These are phyloP conservation scores for Sextonia rubra DNA, from an alignment of 164 flowering plant genomes.

Conservation along the genomic window DNA sequence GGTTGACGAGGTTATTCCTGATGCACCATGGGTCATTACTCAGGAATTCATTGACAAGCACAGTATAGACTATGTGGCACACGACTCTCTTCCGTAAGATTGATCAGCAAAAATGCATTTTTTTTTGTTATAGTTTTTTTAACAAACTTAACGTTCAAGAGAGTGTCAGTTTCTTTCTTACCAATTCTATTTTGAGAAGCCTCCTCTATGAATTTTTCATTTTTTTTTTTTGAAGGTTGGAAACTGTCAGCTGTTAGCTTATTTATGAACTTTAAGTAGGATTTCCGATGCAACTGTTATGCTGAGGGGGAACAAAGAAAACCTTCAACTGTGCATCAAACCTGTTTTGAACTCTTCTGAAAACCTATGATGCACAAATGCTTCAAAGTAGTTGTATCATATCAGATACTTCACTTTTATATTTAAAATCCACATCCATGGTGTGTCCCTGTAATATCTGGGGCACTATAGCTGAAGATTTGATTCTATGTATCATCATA, in stretches of 20 bases:
- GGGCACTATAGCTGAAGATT: neutral
- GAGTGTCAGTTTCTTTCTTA: too few species aligned
- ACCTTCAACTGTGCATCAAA: too few species aligned
- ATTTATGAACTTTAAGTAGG: neutral
- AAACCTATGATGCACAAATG: too few species aligned
- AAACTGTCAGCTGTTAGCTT: neutral
- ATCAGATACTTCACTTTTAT: too few species aligned
- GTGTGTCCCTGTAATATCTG: too few species aligned
- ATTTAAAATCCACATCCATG: too few species aligned
- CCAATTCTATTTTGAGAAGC: neutral
- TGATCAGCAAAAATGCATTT: slow-evolving; percentile 10
- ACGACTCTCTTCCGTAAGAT: slow-evolving; percentile 96
- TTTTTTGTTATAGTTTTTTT: neutral
- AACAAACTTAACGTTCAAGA: neutral
- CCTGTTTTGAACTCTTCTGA: too few species aligned
- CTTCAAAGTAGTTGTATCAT: too few species aligned
- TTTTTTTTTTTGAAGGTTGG: neutral
- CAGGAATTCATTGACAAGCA: slow-evolving; percentile 89
- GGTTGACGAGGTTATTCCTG: slow-evolving; percentile 99
- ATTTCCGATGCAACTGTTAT: neutral
- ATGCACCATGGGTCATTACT: slow-evolving; percentile 92
- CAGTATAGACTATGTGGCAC: slow-evolving; percentile 86
- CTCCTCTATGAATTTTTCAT: neutral
- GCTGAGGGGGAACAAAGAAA: neutral
- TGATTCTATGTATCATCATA: neutral